phyloP scores from a whole-genome alignment of 164 flowering plant genomes.

The Tetrastigma voinierianum region DNA sequence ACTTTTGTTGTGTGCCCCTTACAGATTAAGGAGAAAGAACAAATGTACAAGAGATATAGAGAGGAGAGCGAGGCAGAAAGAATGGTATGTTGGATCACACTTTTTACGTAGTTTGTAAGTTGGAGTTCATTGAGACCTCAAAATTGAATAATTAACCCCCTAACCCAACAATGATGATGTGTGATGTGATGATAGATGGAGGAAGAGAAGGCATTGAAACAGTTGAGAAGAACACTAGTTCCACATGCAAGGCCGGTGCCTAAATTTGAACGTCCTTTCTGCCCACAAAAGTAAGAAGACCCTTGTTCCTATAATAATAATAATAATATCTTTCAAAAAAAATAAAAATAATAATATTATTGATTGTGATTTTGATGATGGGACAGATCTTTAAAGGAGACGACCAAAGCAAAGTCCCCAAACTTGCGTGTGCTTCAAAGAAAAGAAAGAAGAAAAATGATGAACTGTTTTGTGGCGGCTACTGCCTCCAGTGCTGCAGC shows the following conservation, averaged over 20 bases:
- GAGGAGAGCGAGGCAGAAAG: constrained; percentile 82
- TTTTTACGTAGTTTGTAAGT: not conserved
- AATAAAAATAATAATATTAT: too few species aligned
- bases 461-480: too few species aligned
- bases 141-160: too few species aligned
- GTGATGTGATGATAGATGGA: constrained; percentile 66
- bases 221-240: constrained; percentile 83
- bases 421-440: constrained; percentile 52
- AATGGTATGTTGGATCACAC: constrained; percentile 47
- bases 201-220: constrained; percentile 94
- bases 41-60: constrained; percentile 78
- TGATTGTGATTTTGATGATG: not conserved
- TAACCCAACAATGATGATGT: too few species aligned
- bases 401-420: constrained; percentile 82
- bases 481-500: constrained; percentile 22
- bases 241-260: constrained; percentile 96
- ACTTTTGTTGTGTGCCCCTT: too few species aligned
- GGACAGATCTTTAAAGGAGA: constrained; percentile 68
- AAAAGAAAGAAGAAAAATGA: constrained; percentile 37
- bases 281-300: constrained; percentile 64
- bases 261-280: constrained; percentile 72
- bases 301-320: too few species aligned
- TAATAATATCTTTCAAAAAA: not conserved
- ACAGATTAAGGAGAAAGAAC: constrained; percentile 86
- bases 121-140: not conserved